Percentiles rank a stretch among this genome's conserved stretches.
Evolutionary conservation across 495 filamentous ascomycete species (phyloP).

Genomic region (Xylaria scruposa): DNA sequence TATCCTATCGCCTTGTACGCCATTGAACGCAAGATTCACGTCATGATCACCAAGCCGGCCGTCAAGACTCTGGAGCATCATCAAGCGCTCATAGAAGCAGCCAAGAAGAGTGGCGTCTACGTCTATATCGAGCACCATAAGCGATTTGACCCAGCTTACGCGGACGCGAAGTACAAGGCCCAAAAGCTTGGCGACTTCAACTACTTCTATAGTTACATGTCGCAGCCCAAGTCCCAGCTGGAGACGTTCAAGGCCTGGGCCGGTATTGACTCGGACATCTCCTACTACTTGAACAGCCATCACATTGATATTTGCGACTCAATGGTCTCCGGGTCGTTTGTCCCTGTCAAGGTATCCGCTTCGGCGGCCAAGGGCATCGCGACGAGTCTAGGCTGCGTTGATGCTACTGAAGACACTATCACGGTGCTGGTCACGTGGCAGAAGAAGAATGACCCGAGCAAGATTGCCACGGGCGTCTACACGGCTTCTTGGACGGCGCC

Average conservation of each 20-base stretch:
- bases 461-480: constrained; percentile 87
- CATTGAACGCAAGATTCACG: constrained; percentile 83
- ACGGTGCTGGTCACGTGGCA: constrained; percentile 87
- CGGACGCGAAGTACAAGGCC: constrained; percentile 81
- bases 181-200: constrained; percentile 86
- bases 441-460: constrained; percentile 67
- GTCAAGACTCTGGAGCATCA: constrained; percentile 84
- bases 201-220: constrained; percentile 98
- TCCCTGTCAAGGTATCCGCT: constrained; percentile 79
- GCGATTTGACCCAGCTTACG: constrained; percentile 90
- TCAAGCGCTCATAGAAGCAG: constrained; percentile 71
- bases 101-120: constrained; percentile 78
- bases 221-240: constrained; percentile 88
- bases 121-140: constrained; percentile 98
- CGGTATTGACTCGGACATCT: constrained; percentile 87
- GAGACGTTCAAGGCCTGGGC: constrained; percentile 98
- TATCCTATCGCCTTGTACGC: constrained; percentile 95
- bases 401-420: constrained; percentile 90
- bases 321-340: constrained; percentile 77
- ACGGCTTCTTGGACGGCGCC: constrained; percentile 95
- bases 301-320: constrained; percentile 90
- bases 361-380: constrained; percentile 73
- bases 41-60: constrained; percentile 95
- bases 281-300: constrained; percentile 93
- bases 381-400: constrained; percentile 77